Evolutionary conservation across 176 grass and related monocot genomes (phyloP).

Genomic region (Phyllostachys edulis): DNA sequence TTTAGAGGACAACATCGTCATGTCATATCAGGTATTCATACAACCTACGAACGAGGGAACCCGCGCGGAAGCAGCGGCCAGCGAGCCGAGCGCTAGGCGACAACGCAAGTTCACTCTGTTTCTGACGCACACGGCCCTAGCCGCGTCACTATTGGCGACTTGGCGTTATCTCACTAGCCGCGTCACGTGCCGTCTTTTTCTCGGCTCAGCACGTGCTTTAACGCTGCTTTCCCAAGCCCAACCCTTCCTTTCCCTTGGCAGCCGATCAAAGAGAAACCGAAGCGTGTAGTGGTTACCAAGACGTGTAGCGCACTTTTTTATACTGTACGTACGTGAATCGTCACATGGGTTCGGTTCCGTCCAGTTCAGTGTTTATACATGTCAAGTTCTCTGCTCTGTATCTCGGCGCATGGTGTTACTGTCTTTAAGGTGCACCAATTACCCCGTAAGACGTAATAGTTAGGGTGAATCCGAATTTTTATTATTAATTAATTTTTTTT

Average conservation of each 20-base stretch:
- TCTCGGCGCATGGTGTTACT: no score
- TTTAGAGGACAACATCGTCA: no score
- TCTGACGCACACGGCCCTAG: neutral
- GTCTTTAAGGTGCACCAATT: no score
- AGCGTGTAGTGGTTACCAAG: neutral
- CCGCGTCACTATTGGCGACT: no score
- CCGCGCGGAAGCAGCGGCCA: neutral
- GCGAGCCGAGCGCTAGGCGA: neutral
- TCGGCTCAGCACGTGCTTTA: neutral
- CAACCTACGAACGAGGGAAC: neutral
- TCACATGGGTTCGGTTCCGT: neutral
- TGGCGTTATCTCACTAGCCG: neutral
- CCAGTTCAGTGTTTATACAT: no score
- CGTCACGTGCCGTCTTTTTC: neutral
- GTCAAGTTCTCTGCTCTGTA: no score
- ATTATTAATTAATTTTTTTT: no score
- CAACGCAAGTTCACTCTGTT: neutral
- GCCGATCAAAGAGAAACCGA: no score
- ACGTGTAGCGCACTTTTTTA: neutral
- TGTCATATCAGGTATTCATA: slow-evolving; percentile 1
- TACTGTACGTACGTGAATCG: neutral
- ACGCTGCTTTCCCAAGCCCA: neutral
- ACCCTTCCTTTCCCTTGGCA: no score
- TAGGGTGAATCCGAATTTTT: no score
- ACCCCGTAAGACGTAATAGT: no score